phyloP scores from a whole-genome alignment of 208 protist genomes.

The Plasmodiophora brassicae region DNA sequence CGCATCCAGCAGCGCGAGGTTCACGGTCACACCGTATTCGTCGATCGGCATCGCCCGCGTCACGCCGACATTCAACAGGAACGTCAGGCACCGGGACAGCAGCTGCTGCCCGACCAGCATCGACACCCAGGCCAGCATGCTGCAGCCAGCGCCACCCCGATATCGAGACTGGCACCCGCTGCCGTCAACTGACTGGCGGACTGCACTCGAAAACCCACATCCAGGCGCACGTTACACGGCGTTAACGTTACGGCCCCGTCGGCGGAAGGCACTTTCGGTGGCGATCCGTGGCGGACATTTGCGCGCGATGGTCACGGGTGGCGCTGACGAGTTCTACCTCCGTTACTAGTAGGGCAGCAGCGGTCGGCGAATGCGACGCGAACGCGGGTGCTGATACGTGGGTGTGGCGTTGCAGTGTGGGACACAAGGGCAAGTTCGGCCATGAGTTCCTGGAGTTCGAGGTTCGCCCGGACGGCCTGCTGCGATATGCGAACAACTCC shows the following conservation, averaged over 20 bases:
- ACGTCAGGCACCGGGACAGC: neutral
- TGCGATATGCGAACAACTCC: constrained; percentile 86
- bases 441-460: constrained; percentile 90
- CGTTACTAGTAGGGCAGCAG: constrained; percentile 61
- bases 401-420: constrained; percentile 56
- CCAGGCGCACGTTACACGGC: no score
- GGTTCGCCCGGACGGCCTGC: constrained; percentile 63
- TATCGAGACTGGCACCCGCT: no score
- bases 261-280: no score
- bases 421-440: constrained; percentile 83
- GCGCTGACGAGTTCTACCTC: constrained; percentile 66
- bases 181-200: no score
- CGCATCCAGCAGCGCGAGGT: neutral
- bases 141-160: neutral
- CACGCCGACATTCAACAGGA: neutral
- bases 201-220: no score
- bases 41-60: neutral
- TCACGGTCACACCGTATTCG: neutral
- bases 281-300: no score
- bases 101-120: neutral
- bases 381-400: neutral
- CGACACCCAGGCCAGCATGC: neutral
- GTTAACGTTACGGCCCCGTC: no score
- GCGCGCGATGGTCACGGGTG: neutral
- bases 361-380: neutral